Percentiles rank a stretch among this genome's conserved stretches.
Conservation (phyloP, 2,329 filamentous ascomycete species). For the Teratosphaeria pseudoeucalypti region DNA sequence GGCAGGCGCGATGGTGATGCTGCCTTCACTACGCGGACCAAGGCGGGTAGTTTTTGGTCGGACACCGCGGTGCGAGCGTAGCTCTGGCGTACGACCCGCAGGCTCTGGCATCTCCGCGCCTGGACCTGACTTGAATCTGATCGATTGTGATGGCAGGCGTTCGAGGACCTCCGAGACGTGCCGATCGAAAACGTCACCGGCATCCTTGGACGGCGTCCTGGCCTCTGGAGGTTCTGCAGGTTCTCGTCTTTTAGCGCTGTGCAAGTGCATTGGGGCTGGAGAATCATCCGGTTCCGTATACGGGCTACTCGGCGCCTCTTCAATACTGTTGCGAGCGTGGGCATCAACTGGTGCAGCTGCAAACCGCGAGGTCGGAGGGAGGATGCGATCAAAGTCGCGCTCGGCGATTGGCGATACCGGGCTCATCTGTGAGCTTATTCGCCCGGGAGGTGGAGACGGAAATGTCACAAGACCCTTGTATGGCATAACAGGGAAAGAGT, state of each 20-base stretch:
- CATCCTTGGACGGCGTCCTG: background rate
- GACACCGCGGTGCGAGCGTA: conserved; percentile 9
- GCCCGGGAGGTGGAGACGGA: conserved; percentile 5
- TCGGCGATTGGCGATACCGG: conserved; percentile 3
- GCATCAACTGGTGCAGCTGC: background rate
- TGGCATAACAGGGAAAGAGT: conserved; percentile 1
- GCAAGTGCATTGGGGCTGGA: background rate
- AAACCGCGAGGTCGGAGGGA: background rate
- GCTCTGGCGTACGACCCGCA: conserved; percentile 9
- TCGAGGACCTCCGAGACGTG: conserved; percentile 28
- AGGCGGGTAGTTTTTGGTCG: conserved; percentile 9
- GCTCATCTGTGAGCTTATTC: conserved; percentile 1
- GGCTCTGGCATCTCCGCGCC: conserved; percentile 28
- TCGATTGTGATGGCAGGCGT: conserved; percentile 51
- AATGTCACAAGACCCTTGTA: conserved; percentile 8
- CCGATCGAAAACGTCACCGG: conserved; percentile 46
- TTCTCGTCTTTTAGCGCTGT: background rate
- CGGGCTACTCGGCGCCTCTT: background rate
- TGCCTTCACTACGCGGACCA: conserved; percentile 4
- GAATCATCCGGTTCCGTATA: background rate
- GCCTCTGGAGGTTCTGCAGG: background rate
- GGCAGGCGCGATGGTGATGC: conserved; percentile 25
- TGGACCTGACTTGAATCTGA: conserved; percentile 56
- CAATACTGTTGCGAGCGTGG: background rate
- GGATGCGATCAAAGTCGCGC: background rate